Conservation (phyloP, 371 early-diverging fungal genomes). For the Rhizopus arrhizus region DNA sequence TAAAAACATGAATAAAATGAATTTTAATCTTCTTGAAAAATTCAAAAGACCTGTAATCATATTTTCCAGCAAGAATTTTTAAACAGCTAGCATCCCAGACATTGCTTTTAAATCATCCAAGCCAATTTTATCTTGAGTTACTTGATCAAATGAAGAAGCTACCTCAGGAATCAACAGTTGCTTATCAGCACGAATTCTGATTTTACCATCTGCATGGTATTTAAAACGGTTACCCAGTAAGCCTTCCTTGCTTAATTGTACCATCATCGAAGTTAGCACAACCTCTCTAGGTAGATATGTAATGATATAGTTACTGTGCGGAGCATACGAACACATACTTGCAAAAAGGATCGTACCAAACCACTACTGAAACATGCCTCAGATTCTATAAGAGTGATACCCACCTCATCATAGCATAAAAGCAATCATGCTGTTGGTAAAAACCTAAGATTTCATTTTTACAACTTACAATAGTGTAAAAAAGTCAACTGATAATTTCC, state of each 20-base stretch:
- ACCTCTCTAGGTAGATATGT: conserved; percentile 13
- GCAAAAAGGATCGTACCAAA: not conserved
- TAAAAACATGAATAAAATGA: not conserved
- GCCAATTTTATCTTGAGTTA: conserved; percentile 23
- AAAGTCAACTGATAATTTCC: conserved; percentile 3
- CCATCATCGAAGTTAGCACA: conserved; percentile 7
- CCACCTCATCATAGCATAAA: conserved; percentile 2
- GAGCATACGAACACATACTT: conserved; percentile 11
- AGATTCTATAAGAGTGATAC: not conserved
- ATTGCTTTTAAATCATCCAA: conserved; percentile 23
- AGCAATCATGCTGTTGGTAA: conserved; percentile 1
- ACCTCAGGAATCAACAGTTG: conserved; percentile 3
- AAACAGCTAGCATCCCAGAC: conserved; percentile 17
- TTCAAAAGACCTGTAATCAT: conserved; percentile 10
- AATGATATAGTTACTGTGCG: conserved; percentile 12
- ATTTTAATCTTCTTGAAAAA: conserved; percentile 9
- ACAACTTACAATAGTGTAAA: conserved; percentile 6
- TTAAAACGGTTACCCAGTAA: conserved; percentile 19
- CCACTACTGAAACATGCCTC: not conserved
- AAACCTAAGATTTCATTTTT: conserved; percentile 4
- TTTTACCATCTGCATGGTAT: conserved; percentile 10
- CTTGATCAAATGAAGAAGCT: conserved; percentile 19
- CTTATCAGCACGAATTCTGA: not conserved
- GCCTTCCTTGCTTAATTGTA: conserved; percentile 15
- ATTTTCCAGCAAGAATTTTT: conserved; percentile 14